Base-by-base conservation (phyloP, 306 rosid genomes). In the Vigna angularis region DNA sequence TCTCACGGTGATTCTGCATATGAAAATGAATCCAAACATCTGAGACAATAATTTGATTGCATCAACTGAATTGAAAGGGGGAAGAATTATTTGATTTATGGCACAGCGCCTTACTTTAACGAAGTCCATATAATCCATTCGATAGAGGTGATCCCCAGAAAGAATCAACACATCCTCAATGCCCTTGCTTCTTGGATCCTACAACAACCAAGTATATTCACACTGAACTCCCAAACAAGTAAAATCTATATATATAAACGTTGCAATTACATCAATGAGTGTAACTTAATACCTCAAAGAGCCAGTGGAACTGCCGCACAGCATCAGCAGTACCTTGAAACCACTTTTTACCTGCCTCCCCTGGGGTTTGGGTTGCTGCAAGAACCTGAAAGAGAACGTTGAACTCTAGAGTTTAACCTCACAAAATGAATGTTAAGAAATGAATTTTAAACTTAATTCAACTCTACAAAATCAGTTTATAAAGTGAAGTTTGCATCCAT, bases 231-330 rank as follows among this genome's bases (percentile, higher is more conserved):
- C 49, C 34, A 30, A 30, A 30, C 34, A 4, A 30, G 34, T 4
- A 30, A 30, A 26, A 26, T 26, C 28, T 26, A 26, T 26, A 26
- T 3, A 26, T 26, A 26, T 26, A 26, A 30, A 30, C 14, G 44
- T 6, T 18, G 34, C 52, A 40, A 66, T 18, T 63, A 14, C 49
- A 76, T 24, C 44, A 30, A 56, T 65, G 44, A 13, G 8, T 79
- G 17, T 38, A 55, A 22, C 22, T 66, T 32, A 48, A 69, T 82
- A 92, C 98, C 98, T 94, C 98, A 79, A 94, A 94, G 76, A 92
- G 97, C 97, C 98, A 94, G 81, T 94, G 97, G 87, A 94, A 94
- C 81, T 94, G 98, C n/a, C 98, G 53, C 59, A 92, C 97, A n/a
- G 98, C 98, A 76, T 94, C 98, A 71, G 98, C 98, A 44, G 97